phyloP scores from a whole-genome alignment of 1,139 yeast genomes.

The Pichia norvegensis region DNA sequence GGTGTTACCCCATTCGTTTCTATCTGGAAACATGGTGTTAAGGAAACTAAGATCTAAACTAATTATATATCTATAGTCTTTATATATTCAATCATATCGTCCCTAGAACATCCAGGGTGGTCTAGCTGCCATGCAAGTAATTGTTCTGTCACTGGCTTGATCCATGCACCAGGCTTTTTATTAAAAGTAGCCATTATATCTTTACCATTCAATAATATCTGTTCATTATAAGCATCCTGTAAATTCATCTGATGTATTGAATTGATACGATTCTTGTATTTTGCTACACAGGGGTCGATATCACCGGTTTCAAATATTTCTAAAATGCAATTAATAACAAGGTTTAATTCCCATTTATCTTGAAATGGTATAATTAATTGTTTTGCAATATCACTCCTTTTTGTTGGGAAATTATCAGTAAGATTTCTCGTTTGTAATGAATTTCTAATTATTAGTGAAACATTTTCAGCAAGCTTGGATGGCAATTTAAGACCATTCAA shows the following conservation, averaged over 20 bases:
- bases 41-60: constrained; percentile 75
- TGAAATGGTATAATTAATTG: constrained; percentile 46
- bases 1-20: constrained; percentile 97
- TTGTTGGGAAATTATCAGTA: constrained; percentile 16
- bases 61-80: constrained; percentile 18
- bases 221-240: constrained; percentile 36
- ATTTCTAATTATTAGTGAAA: constrained; percentile 35
- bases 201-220: constrained; percentile 65
- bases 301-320: constrained; percentile 16
- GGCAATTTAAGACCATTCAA: constrained; percentile 69
- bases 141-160: constrained; percentile 46
- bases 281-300: constrained; percentile 1
- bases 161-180: constrained; percentile 81
- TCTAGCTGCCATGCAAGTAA: constrained; percentile 71
- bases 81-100: constrained; percentile 46
- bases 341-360: constrained; percentile 41
- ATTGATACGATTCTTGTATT: constrained; percentile 11
- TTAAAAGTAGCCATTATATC: constrained; percentile 43
- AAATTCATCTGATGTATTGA: constrained; percentile 31
- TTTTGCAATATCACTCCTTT: constrained; percentile 56
- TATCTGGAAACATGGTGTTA: constrained; percentile 98
- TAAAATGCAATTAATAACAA: constrained; percentile 23
- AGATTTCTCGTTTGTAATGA: constrained; percentile 20
- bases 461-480: constrained; percentile 45
- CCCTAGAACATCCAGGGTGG: constrained; percentile 46